These are phyloP conservation scores for Penicillium sp. DNA, from an alignment of 2,329 filamentous ascomycete genomes.

Conservation along the genomic window DNA sequence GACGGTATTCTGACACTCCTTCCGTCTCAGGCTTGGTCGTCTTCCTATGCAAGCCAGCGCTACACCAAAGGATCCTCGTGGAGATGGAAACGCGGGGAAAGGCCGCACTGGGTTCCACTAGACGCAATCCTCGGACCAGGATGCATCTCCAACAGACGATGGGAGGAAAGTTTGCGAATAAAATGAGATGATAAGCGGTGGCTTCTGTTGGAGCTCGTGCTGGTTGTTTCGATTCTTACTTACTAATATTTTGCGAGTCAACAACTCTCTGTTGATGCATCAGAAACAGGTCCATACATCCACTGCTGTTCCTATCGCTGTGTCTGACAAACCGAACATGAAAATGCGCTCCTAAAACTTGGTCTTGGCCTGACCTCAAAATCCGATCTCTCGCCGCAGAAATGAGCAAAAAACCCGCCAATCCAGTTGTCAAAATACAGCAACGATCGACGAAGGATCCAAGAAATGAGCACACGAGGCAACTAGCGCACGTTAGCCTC, in stretches of 20 bases:
- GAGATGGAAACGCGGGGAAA: not conserved
- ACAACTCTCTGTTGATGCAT: not conserved
- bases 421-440: not conserved
- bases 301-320: not conserved
- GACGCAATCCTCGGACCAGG: not conserved
- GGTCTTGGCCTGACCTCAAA: not conserved
- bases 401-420: not conserved
- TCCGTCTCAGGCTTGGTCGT: not conserved
- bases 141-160: not conserved
- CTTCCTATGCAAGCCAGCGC: not conserved
- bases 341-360: not conserved
- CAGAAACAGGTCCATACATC: not conserved
- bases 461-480: not conserved
- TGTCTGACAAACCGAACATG: not conserved
- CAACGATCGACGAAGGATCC: not conserved
- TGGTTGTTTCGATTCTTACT: not conserved
- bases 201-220: not conserved
- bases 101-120: not conserved
- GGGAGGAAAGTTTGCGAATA: no score
- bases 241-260: not conserved
- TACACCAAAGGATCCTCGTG: not conserved
- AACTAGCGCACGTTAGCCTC: not conserved
- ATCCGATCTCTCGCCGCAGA: not conserved
- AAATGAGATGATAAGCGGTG: not conserved
- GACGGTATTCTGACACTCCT: not conserved